Evolutionary conservation across 495 filamentous ascomycete species (phyloP).

Genomic region (Podospora sp.): DNA sequence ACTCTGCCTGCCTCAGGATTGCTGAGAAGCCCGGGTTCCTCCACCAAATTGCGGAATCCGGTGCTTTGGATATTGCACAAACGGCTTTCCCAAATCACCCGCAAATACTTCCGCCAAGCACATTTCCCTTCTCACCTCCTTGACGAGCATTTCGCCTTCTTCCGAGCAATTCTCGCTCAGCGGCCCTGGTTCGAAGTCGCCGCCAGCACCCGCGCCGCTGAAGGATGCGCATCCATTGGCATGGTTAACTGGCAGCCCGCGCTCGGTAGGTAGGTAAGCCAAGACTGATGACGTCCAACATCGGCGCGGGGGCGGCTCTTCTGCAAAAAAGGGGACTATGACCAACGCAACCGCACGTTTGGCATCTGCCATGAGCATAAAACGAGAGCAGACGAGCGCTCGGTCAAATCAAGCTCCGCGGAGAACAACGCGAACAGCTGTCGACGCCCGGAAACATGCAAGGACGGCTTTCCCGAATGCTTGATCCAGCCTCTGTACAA

Average conservation of each 20-base stretch:
- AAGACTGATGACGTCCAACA: constrained; percentile 7
- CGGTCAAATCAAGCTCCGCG: background rate
- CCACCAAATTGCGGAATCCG: background rate
- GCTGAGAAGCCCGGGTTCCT: background rate
- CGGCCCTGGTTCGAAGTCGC: background rate
- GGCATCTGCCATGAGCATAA: background rate
- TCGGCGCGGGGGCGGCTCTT: constrained; percentile 14
- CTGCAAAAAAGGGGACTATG: constrained; percentile 9
- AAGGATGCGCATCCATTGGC: constrained; percentile 2
- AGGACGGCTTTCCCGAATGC: constrained; percentile 10
- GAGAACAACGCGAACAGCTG: background rate
- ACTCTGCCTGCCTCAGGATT: background rate
- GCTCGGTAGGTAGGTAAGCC: background rate
- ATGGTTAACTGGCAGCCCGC: background rate
- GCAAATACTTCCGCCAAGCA: constrained; percentile 2
- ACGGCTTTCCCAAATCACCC: constrained; percentile 4
- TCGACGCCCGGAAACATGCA: constrained; percentile 2
- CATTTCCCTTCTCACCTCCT: background rate
- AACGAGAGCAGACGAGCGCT: background rate
- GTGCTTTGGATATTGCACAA: background rate
- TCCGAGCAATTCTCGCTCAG: too few species aligned
- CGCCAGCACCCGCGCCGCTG: background rate
- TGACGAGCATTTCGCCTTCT: too few species aligned
- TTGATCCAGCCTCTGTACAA: constrained; percentile 11
- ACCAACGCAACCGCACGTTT: background rate